These are phyloP conservation scores for Colletotrichum chrysophilum DNA, from an alignment of 2,329 filamentous ascomycete genomes.

Conservation along the genomic window DNA sequence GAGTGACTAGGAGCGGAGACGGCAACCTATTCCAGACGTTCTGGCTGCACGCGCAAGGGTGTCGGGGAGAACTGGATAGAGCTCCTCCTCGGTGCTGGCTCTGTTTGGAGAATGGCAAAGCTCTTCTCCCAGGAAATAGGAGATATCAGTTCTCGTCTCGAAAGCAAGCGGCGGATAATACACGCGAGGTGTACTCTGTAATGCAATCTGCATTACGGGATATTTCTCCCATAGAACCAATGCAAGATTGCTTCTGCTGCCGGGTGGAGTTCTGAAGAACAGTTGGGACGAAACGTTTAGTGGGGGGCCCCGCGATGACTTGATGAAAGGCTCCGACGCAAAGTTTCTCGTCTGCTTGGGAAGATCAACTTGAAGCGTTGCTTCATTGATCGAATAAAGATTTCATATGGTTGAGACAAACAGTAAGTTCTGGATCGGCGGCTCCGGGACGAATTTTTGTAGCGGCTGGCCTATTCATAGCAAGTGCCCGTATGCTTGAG, in stretches of 20 bases:
- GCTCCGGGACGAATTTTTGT: background rate
- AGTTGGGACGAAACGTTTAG: constrained; percentile 5
- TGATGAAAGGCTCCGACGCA: background rate
- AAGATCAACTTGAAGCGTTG: background rate
- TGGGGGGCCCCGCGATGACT: background rate
- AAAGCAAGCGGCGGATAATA: background rate
- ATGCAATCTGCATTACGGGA: constrained; percentile 3
- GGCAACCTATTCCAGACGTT: constrained; percentile 18
- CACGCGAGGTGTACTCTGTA: background rate
- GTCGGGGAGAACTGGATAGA: background rate
- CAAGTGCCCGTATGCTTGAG: background rate
- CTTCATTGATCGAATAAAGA: background rate
- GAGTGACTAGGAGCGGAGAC: constrained; percentile 12
- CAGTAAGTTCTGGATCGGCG: background rate
- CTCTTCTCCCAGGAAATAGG: background rate
- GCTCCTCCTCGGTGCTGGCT: background rate
- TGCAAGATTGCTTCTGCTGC: background rate
- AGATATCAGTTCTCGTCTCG: background rate
- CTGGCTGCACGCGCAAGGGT: constrained; percentile 8
- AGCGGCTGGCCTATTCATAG: background rate
- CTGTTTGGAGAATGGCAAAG: background rate
- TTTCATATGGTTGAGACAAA: background rate
- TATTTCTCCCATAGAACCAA: background rate
- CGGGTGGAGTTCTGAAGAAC: background rate
- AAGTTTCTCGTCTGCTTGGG: background rate